Base-by-base conservation (phyloP, 306 rosid genomes). In the Hippophae tibetana region DNA sequence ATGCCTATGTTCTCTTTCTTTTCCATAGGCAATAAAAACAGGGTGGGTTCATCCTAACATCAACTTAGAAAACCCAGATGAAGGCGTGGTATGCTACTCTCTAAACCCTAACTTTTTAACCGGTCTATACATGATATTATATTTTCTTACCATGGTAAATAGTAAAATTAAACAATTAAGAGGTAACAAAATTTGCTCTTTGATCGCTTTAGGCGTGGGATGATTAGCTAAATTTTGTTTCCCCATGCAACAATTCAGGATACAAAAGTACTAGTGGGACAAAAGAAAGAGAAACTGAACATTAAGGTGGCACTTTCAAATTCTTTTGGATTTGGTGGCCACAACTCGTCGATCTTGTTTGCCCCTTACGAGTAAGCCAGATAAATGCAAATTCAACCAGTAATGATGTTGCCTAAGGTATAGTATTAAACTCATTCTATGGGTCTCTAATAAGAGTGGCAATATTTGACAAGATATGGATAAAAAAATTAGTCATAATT, bases 301-400 rank as follows among this genome's bases (percentile, higher is more conserved):
- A 43, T 92, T 81, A 92, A 92, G 64, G 80, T 85, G 83, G 95
- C 75, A 58, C 78, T 86, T 50, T 86, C 90, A 50, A 86, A 86
- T 61, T 83, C 95, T 62, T 86, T 83, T 47, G 95, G 95, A 26
- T 86, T 83, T 55, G 90, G 90, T 9, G 95, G 95, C 63, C 95
- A 86, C 75, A 83, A 86, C 59, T 83, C 83, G 3, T 87, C 78
- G 45, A 85, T 83, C 62, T 85, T 83, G 50, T 86, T 83, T 45
- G 78, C 90, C 48, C 85, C 89, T 43, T 83, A 31, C 5, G 38
- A 31, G 38, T 31, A 31, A 31, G 38, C 38, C 38, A 2, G 38
- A 31, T 31, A 4, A 31, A 31, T 31, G 38, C 38, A 31, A 31
- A 2, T 31, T 31, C 38, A 31, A 31, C 38, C 38, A 0, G 38